Conservation (phyloP, 768 basidiomycete genomes). For the Kwoniella bestiolae region DNA sequence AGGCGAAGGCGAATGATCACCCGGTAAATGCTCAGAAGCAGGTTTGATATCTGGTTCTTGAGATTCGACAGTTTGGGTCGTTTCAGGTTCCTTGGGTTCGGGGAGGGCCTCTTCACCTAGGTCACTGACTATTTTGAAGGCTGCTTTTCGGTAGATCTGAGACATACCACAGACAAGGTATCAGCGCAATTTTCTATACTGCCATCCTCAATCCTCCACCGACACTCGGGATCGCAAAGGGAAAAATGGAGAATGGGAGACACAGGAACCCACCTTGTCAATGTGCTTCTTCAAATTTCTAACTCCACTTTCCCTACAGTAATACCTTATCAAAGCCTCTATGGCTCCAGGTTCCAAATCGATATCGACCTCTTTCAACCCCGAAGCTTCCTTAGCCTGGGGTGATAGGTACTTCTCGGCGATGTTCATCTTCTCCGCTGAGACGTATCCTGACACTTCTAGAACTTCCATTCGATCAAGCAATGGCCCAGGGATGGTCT, state of each 20-base stretch:
- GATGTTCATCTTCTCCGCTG: slow-evolving; percentile 87
- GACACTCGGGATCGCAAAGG: neutral
- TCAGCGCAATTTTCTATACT: neutral
- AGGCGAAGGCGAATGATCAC: slow-evolving; percentile 40
- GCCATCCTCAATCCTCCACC: too few relatives aligned
- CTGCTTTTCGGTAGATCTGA: slow-evolving; percentile 95
- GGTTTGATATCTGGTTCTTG: slow-evolving; percentile 62
- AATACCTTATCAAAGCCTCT: slow-evolving; percentile 90
- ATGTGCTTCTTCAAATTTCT: slow-evolving; percentile 97
- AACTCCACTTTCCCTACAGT: slow-evolving; percentile 96
- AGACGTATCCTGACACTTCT: slow-evolving; percentile 91
- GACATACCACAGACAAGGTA: neutral
- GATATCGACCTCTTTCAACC: slow-evolving; percentile 83
- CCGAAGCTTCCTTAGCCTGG: slow-evolving; percentile 88
- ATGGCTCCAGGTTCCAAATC: slow-evolving; percentile 75
- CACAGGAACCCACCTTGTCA: slow-evolving; percentile 72
- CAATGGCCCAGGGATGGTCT: slow-evolving; percentile 90
- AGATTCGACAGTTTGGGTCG: slow-evolving; percentile 62
- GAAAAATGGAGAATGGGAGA: neutral
- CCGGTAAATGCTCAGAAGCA: slow-evolving; percentile 51
- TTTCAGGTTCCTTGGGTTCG: slow-evolving; percentile 62
- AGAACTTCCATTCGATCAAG: slow-evolving; percentile 96
- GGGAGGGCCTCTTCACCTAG: slow-evolving; percentile 85
- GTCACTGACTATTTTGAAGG: slow-evolving; percentile 85
- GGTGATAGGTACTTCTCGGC: slow-evolving; percentile 86